phyloP scores from a whole-genome alignment of 805 yeast species.

The Cyberlindnera nakhonratchasimensis region DNA sequence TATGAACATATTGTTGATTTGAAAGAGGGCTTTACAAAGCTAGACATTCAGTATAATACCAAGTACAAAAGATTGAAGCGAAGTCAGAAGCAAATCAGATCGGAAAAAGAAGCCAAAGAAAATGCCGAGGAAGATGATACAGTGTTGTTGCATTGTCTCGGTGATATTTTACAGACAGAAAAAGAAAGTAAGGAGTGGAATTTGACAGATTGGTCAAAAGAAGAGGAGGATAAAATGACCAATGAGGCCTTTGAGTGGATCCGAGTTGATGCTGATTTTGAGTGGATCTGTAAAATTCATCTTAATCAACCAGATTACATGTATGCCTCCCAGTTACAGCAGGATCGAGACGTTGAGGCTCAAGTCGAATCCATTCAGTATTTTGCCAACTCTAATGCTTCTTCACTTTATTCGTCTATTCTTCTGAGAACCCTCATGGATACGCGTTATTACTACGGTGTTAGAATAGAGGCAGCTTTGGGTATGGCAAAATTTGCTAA shows the following conservation, averaged over 20 bases:
- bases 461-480: slow-evolving; percentile 80
- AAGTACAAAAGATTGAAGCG: slow-evolving; percentile 81
- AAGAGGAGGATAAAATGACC: slow-evolving; percentile 63
- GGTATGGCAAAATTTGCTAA: slow-evolving; percentile 71
- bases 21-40: slow-evolving; percentile 77
- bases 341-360: slow-evolving; percentile 95
- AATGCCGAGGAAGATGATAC: slow-evolving; percentile 34
- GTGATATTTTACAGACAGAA: slow-evolving; percentile 66
- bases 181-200: slow-evolving; percentile 69
- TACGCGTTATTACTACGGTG: slow-evolving; percentile 79
- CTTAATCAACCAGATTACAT: slow-evolving; percentile 91
- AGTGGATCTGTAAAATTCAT: slow-evolving; percentile 84
- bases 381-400: slow-evolving; percentile 62
- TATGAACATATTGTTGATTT: slow-evolving; percentile 95
- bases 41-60: slow-evolving; percentile 94
- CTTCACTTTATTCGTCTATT: slow-evolving; percentile 66
- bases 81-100: slow-evolving; percentile 39
- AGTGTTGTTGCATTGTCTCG: slow-evolving; percentile 55
- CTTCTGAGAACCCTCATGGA: slow-evolving; percentile 81
- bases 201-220: slow-evolving; percentile 63
- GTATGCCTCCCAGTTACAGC: slow-evolving; percentile 90
- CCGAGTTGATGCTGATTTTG: slow-evolving; percentile 95
- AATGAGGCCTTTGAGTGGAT: slow-evolving; percentile 97
- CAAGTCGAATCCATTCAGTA: slow-evolving; percentile 79
- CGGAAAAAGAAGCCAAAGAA: slow-evolving; percentile 40